Evolutionary conservation across 495 filamentous ascomycete species (phyloP), one percentile per base, ranked within the genome.

Genomic region (Xylaria cubensis): DNA sequence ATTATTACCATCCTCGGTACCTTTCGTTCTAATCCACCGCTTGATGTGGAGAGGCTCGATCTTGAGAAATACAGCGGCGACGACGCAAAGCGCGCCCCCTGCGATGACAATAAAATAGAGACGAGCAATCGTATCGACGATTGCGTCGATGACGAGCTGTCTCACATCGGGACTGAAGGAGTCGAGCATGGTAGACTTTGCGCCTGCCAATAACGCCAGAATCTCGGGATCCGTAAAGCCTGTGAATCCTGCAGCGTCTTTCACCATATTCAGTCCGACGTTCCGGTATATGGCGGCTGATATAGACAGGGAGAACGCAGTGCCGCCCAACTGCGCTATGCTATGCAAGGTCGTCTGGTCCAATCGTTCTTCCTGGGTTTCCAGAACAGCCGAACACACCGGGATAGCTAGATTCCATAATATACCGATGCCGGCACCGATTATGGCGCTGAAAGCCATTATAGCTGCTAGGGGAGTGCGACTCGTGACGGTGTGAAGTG

Each of bases 251-350:
- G 87, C 62, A 17, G 85, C 70, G 5, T 65, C 67, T 4, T 71
- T 41, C 21, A 86, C 78, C 8, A 71, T 71, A 9, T 77, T 74
- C 64, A 79, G 71, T 0, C 80, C 78, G 26, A 77, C 70, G 71
- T 90, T 89, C 36, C 88, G 74, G 76, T 89, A 90, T 0, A 90
- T 78, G 3, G 82, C 75, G 4, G 86, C 87, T 5, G 88, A 84
- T 46, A 91, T 86, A 1, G 87, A 84, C 1, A 91, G 80, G 0
- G 87, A 77, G 41, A 89, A 76, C 0, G 86, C 84, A 5, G 86
- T 80, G 21, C 88, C 86, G 0, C 77, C 72, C 4, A 89, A 75
- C 74, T 91, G 89, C 2, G 84, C 87, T 36, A 83, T 75, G 10
- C 82, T 84, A 73, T 88, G 87, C 71, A 89, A 88, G 0, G 84